phyloP scores from a whole-genome alignment of 768 basidiomycete species.

The Hericium coralloides region DNA sequence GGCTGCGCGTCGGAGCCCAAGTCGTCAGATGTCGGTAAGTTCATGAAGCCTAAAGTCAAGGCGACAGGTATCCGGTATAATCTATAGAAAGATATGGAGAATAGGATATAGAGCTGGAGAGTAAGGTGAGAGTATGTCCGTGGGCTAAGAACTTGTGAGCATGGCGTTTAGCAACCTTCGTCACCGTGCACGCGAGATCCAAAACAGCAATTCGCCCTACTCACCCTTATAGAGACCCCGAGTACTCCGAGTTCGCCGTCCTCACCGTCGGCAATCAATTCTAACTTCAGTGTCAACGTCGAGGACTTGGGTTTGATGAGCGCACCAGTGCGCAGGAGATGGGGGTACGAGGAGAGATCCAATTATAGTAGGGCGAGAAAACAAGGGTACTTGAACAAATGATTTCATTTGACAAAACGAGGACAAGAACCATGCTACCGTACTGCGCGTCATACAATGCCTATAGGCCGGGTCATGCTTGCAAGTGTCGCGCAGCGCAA shows the following conservation, averaged over 20 bases:
- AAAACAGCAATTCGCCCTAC: neutral
- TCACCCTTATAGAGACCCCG: neutral
- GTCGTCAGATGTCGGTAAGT: neutral
- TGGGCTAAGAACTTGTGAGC: neutral
- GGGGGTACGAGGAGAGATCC: no score
- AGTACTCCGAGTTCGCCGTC: conserved; percentile 7
- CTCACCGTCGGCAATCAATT: neutral
- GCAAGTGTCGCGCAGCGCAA: no score
- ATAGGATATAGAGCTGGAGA: neutral
- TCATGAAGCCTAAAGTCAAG: neutral
- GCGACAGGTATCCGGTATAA: neutral
- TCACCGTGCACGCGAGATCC: neutral
- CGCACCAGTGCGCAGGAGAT: no score
- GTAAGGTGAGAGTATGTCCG: no score
- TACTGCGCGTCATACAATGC: no score
- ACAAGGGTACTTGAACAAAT: no score
- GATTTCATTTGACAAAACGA: no score
- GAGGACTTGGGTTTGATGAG: no score
- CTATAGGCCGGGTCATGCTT: no score
- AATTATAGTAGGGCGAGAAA: no score
- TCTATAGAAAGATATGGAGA: neutral
- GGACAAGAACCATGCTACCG: no score
- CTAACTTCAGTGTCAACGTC: no score
- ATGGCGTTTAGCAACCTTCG: neutral
- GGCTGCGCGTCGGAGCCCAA: neutral